Base-by-base conservation (phyloP, 345 rosid genomes). In the Eucalyptus regnans region DNA sequence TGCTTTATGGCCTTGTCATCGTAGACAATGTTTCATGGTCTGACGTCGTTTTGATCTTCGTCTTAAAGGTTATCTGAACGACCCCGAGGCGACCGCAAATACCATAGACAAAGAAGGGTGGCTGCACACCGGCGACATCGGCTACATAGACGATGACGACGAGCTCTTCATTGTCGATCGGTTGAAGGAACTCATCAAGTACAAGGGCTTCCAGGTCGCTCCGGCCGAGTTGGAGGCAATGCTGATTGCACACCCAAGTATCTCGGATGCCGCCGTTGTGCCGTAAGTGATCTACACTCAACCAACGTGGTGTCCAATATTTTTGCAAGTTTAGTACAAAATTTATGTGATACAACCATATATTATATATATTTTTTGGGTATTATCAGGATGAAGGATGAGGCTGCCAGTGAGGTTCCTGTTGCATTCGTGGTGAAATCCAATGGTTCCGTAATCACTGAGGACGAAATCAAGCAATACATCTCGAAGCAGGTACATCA, bases 401-500 rank as follows among this genome's bases (percentile, higher is more conserved):
- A 96, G 89, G 96, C 91, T 29, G 98, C 99, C 4, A 95, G 96
- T 46, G 99, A 97, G 91, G 92, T 96, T 79, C 99, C 98, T 0
- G 97, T 95, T 51, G 98, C 98, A 27, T 96, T 96, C 84, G 95
- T 96, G 4, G 97, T 95, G 41, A 90, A 91, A 92, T 92, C 95
- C 2, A 92, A 91, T 86, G 98, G 95, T 49, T 96, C 95, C 85
- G 90, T 94, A 54, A 90, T 96, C 90, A 92, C 90, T 1, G 97
- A 97, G 87, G 97, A 96, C 46, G 98, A 96, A n/a, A 94, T 96
- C 88, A 96, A 92, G 90, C 93, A 92, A 56, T 95, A 90, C 90
- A 93, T 96, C 89, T 96, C 97, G 46, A 93, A 96, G 87, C 99
- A 97, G 96, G 99, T 96, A 89, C 50, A 86, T n/a, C 25, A 29